These are phyloP conservation scores for Arabidopsis lyrata DNA, from an alignment of 441 rosid species.

Conservation along the genomic window DNA sequence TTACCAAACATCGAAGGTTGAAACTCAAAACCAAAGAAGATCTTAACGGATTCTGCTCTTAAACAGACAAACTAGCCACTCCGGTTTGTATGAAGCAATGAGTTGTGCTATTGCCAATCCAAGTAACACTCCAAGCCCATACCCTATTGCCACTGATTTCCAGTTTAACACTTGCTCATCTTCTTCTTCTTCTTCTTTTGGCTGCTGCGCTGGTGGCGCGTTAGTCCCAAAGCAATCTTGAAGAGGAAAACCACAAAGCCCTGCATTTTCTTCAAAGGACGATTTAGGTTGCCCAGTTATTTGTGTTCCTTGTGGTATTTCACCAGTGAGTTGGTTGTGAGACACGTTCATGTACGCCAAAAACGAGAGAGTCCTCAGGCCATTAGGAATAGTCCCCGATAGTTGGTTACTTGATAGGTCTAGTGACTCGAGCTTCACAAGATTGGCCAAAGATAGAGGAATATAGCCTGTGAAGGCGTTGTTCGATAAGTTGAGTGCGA, in stretches of 20 bases:
- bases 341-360: constrained; percentile 28
- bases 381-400: constrained; percentile 41
- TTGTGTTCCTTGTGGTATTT: constrained; percentile 35
- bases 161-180: background rate
- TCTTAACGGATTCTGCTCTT: background rate
- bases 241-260: constrained; percentile 28
- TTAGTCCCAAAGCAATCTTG: background rate
- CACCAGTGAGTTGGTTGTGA: constrained; percentile 10
- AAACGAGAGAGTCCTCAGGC: constrained; percentile 41
- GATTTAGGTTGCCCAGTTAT: constrained; percentile 15
- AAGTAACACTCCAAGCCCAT: constrained; percentile 5
- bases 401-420: constrained; percentile 22
- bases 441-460: background rate
- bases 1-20: background rate
- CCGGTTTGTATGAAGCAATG: constrained; percentile 2
- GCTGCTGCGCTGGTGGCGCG: background rate
- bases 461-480: background rate
- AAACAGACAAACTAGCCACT: background rate
- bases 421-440: background rate
- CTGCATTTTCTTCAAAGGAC: constrained; percentile 20
- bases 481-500: constrained; percentile 3
- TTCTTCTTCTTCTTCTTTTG: background rate
- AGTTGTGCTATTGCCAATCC: constrained; percentile 15
- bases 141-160: constrained; percentile 31
- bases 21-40: background rate